A percentile compares a stretch with the other conserved stretches of the same genome.
These are phyloP conservation scores for Pueraria montana DNA, from an alignment of 306 rosid species.

Conservation along the genomic window DNA sequence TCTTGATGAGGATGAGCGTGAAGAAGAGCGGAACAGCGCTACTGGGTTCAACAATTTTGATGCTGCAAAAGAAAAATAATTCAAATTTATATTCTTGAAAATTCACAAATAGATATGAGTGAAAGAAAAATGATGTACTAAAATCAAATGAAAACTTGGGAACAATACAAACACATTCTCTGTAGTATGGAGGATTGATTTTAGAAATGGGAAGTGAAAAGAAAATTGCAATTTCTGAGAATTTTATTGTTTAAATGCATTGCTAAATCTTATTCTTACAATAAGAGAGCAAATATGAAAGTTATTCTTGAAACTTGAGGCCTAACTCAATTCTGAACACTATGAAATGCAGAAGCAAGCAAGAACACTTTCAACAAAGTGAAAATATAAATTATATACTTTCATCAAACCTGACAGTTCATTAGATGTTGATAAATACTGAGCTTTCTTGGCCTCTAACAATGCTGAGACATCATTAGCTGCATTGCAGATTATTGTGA, in stretches of 20 bases:
- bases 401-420: slow-evolving; percentile 76
- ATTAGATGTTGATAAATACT: slow-evolving; percentile 57
- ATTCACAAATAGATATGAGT: slow-evolving; percentile 5
- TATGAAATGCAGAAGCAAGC: slow-evolving; percentile 27
- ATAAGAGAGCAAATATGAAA: background rate
- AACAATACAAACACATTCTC: slow-evolving; percentile 10
- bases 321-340: slow-evolving; percentile 1
- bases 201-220: slow-evolving; percentile 21
- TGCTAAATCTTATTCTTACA: background rate
- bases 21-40: slow-evolving; percentile 86
- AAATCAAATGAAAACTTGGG: background rate
- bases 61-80: slow-evolving; percentile 60
- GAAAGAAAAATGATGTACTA: background rate
- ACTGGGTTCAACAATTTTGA: slow-evolving; percentile 90
- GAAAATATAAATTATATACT: slow-evolving; percentile 13
- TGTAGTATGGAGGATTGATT: slow-evolving; percentile 5
- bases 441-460: slow-evolving; percentile 80
- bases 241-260: background rate
- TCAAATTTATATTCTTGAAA: slow-evolving; percentile 36
- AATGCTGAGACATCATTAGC: slow-evolving; percentile 78
- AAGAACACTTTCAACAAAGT: slow-evolving; percentile 27
- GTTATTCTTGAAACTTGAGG: slow-evolving; percentile 14
- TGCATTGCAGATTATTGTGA: slow-evolving; percentile 70
- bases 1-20: slow-evolving; percentile 78
- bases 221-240: background rate